Percentiles rank a stretch among this genome's conserved stretches.
Evolutionary conservation across 2,329 filamentous ascomycete species (phyloP).

Genomic region (Colletotrichum sp.): DNA sequence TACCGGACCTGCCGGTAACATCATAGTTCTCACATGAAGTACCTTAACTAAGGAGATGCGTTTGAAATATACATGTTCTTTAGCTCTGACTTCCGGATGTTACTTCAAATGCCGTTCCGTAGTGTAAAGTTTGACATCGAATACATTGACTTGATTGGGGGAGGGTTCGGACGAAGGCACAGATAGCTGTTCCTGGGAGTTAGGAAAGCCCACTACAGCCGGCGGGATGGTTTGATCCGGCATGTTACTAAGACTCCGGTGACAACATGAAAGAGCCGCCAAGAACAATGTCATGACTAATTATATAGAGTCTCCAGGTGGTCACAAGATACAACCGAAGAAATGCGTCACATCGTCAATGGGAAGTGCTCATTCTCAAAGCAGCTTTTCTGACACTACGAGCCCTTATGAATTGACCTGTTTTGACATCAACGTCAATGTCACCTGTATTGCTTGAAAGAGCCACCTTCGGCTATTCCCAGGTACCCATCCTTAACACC

Average conservation of each 20-base stretch:
- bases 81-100: neutral
- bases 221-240: constrained; percentile 4
- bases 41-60: accelerated
- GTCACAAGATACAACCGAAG: neutral
- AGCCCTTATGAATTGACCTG: accelerated
- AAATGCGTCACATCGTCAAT: neutral
- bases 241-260: neutral
- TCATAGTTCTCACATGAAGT: neutral
- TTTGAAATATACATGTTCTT: accelerated
- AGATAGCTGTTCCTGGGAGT: accelerated
- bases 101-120: accelerated
- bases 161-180: neutral
- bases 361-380: no score
- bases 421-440: no score
- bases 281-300: accelerated
- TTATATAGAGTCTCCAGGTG: neutral
- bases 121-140: neutral
- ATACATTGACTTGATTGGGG: neutral
- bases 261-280: neutral
- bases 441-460: no score
- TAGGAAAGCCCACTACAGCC: neutral
- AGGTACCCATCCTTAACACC: accelerated
- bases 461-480: no score
- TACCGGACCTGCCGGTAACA: neutral
- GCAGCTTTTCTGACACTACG: accelerated